phyloP scores from a whole-genome alignment of 371 early-diverging fungal genomes.

The Fennellomyces sp. region DNA sequence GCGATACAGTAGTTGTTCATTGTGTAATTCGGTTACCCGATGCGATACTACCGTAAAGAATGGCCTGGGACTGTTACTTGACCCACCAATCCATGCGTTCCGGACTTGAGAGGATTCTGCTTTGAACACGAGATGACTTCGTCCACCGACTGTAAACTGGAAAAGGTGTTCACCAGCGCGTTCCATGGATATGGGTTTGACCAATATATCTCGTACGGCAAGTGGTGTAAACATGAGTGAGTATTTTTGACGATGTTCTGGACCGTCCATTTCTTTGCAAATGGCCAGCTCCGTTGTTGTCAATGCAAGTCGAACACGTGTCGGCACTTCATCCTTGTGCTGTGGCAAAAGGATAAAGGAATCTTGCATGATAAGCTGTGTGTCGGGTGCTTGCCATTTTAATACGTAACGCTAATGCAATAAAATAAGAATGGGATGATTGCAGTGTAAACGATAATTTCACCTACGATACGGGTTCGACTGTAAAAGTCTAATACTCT shows the following conservation, averaged over 20 bases:
- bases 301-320: slow-evolving; percentile 16
- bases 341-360: slow-evolving; percentile 2
- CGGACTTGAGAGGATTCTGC: slow-evolving; percentile 18
- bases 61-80: too few relatives aligned
- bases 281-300: slow-evolving; percentile 9
- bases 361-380: slow-evolving; percentile 18
- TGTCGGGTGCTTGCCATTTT: slow-evolving; percentile 5
- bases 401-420: slow-evolving; percentile 25
- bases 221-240: slow-evolving; percentile 23
- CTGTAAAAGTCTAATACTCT: slow-evolving; percentile 29
- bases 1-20: too few relatives aligned
- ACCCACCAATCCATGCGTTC: slow-evolving; percentile 28
- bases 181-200: slow-evolving; percentile 22
- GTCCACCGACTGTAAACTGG: slow-evolving; percentile 16
- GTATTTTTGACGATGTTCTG: slow-evolving; percentile 12
- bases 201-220: slow-evolving; percentile 13
- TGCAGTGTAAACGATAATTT: not conserved
- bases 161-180: slow-evolving; percentile 27
- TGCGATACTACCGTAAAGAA: too few relatives aligned
- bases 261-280: slow-evolving; percentile 15
- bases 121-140: slow-evolving; percentile 12
- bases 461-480: slow-evolving; percentile 25
- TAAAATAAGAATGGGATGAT: not conserved
- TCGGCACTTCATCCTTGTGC: not conserved
- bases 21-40: too few relatives aligned